phyloP scores from a whole-genome alignment of 1,284 basidiomycete genomes.

The Trichosporon ovoides region DNA sequence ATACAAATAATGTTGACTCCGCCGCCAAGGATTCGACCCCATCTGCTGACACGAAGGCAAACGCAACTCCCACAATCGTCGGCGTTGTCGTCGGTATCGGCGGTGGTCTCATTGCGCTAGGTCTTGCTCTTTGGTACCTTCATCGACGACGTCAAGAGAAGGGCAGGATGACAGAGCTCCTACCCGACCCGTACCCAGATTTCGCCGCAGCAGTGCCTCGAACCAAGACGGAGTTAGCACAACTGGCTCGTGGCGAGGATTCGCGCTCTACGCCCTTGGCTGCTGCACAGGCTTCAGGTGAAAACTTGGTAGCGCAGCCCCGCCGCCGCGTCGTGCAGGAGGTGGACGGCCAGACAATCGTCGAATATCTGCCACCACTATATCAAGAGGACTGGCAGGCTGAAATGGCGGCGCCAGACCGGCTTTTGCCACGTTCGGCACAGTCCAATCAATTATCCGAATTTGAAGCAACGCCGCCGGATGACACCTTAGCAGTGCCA shows the following conservation, averaged over 20 bases:
- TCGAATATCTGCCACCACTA: not conserved
- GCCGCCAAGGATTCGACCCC: not conserved
- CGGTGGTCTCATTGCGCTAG: not conserved
- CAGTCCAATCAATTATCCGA: not conserved
- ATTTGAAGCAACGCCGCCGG: not conserved
- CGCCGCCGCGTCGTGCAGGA: not conserved
- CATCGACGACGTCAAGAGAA: no score
- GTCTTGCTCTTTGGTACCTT: not conserved
- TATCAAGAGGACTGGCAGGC: not conserved
- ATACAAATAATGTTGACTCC: no score
- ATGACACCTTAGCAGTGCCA: not conserved
- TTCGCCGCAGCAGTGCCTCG: no score
- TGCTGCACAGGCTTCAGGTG: no score
- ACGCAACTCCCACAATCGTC: not conserved
- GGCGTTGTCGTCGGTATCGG: not conserved
- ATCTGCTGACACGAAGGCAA: not conserved
- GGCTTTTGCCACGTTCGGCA: no score
- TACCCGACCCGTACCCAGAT: no score
- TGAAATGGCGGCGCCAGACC: no score
- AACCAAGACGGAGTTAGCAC: no score
- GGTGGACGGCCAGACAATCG: not conserved
- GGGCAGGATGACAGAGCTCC: not conserved
- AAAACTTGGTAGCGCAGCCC: no score
- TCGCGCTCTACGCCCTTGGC: no score
- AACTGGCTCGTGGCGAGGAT: no score